Base-by-base conservation (phyloP, 495 filamentous ascomycete genomes). In the Hypoxylon trugodes region DNA sequence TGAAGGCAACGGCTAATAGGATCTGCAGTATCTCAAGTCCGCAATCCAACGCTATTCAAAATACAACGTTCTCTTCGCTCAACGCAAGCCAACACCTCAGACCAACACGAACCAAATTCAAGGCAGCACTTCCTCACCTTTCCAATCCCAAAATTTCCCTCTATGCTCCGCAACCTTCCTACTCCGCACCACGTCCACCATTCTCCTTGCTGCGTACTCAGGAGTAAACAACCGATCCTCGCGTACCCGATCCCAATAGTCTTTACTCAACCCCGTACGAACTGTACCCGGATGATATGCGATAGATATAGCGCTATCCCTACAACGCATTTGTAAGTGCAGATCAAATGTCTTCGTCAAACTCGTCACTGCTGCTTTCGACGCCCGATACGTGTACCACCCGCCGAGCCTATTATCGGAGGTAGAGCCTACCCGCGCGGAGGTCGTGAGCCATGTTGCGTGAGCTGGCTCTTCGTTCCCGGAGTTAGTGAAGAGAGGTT, bases 261-360 rank as follows among this genome's bases (percentile, higher is more conserved):
- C 88, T 64, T 75, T 81, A 42, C 87, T 91, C 65, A 96, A 76
- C 9, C 81, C 87, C 38, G 90, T 93, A 73, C 84, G 86, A 33
- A 96, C 91, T 6, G 90, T 95, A 1, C 92, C 91, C 3, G 91
- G 92, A 76, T 96, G 91, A 72, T 94, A 77, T n/a, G 80, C 82
- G 3, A 96, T 75, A 0, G 82, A 82, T 59, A 93, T 76, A 1
- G 87, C 88, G 36, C 82, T 85, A 3, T 81, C 81, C 0, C 79
- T 85, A 36, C 81, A 79, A 10, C 76, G 75, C 13, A 75, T 71
- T 46, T 69, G 71, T 32, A 95, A 70, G 66, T 89, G 81, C n/a
- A 88, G 72, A 73, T 95, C 92, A 62, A 94, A 86, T 0, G 83
- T 88, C 72, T 88, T 91, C 2, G 85, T 84, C 16, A 91, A 33